Conservation (phyloP, 768 basidiomycete species). For the Kwoniella sp. region DNA sequence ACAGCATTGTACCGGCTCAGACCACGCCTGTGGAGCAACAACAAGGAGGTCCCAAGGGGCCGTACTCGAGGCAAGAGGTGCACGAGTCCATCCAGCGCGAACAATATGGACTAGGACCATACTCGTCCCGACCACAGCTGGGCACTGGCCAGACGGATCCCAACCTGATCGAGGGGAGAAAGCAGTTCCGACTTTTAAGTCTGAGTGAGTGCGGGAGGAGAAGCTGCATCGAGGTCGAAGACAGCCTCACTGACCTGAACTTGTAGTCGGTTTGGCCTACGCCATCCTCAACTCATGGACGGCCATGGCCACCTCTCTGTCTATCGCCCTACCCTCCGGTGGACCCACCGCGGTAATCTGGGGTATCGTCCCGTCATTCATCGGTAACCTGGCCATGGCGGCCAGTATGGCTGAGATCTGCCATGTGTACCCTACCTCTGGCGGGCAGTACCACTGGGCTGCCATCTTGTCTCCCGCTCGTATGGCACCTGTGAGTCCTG, state of each 20-base stretch:
- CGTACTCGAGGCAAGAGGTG: constrained; percentile 15
- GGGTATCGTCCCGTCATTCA: constrained; percentile 36
- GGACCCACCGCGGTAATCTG: constrained; percentile 39
- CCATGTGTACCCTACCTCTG: constrained; percentile 26
- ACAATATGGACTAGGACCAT: constrained; percentile 15
- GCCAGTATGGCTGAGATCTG: constrained; percentile 38
- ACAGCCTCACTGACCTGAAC: neutral
- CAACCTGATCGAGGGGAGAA: too few relatives aligned
- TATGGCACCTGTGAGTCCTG: constrained; percentile 34
- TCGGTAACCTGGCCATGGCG: constrained; percentile 37
- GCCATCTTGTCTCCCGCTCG: constrained; percentile 31
- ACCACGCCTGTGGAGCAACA: too few relatives aligned
- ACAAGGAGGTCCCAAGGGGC: too few relatives aligned
- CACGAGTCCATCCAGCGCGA: constrained; percentile 18
- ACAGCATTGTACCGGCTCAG: too few relatives aligned
- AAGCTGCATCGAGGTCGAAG: neutral
- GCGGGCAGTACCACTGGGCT: constrained; percentile 44
- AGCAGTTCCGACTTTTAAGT: constrained; percentile 22
- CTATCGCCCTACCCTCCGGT: constrained; percentile 35
- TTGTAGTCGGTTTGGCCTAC: constrained; percentile 36
- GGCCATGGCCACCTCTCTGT: constrained; percentile 36
- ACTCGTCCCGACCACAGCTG: constrained; percentile 3
- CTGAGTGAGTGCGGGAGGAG: constrained; percentile 14
- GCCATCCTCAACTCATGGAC: constrained; percentile 41
- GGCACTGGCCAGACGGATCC: neutral